These are phyloP conservation scores for Talaromyces islandicus DNA, from an alignment of 2,329 filamentous ascomycete species.

Conservation along the genomic window DNA sequence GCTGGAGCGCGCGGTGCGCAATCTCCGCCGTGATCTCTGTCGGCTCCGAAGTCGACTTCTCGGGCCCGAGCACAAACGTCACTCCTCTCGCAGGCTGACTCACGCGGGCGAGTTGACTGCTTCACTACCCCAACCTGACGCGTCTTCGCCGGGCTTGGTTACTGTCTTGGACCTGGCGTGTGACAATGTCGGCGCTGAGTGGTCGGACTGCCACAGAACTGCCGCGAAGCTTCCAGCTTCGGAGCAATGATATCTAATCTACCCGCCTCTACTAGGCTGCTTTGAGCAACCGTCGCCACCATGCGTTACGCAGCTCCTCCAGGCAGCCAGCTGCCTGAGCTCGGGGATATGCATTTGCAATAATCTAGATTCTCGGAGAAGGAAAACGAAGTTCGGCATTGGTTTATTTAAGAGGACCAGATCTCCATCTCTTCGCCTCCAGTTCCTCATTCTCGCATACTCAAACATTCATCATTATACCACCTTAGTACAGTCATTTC, in stretches of 20 bases:
- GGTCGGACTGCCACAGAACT: neutral
- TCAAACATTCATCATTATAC: neutral
- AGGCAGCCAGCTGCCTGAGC: conserved; percentile 2
- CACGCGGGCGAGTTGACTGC: neutral
- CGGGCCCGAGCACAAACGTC: neutral
- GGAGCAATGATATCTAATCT: conserved; percentile 1
- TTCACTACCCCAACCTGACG: neutral
- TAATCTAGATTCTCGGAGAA: neutral
- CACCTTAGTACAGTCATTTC: neutral
- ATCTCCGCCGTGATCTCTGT: neutral
- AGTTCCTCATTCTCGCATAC: neutral
- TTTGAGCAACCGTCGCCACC: conserved; percentile 5
- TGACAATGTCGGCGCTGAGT: neutral
- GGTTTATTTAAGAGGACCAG: neutral
- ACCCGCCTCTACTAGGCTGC: neutral
- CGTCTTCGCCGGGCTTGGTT: neutral
- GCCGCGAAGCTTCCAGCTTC: conserved; percentile 6
- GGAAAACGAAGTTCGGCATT: neutral
- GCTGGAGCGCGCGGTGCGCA: neutral
- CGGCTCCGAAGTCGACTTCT: neutral
- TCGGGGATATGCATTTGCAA: neutral
- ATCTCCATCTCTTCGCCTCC: neutral
- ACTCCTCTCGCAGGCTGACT: neutral
- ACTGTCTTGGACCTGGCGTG: neutral
- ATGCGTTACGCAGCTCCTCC: neutral